Evolutionary conservation across 2,329 filamentous ascomycete species (phyloP), one percentile per base, ranked within the genome.

Genomic region (Coniella lustricola): DNA sequence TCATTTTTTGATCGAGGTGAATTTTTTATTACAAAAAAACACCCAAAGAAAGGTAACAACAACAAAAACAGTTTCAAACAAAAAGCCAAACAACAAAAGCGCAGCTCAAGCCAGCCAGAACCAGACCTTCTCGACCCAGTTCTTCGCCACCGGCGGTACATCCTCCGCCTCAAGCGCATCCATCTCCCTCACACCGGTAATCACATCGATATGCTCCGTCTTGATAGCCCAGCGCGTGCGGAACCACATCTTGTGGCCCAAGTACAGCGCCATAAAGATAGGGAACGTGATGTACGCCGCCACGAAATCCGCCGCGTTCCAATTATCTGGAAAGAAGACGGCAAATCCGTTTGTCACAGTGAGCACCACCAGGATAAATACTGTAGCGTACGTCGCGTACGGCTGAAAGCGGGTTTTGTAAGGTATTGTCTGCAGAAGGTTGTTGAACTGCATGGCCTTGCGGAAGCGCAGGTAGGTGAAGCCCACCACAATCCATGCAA

Each of bases 271-370:
- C 2, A 81, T 55, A 62, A 86, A 85, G 55, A 74, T 76, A 39
- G 72, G 82, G 0, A 84, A 68, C 9, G 73, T 84, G 58, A 86
- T 71, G 57, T 82, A 89, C 57, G 67, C 73, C 0, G 78, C 76
- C n/a, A 84, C 51, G 58, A 93, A 93, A 57, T 72, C 72, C 4
- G 73, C 70, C 0, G 74, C 75, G 14, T 71, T 76, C 76, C 82
- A 91, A 22, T 81, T 71, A 7, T 71, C 67, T 0, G 80, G 77
- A 62, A 84, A 84, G 62, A 91, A 90, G 13, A 85, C 77, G 32
- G 82, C 76, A 65, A 90, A 91, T 1, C 85, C 87, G 57, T 88
- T 88, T 56, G 87, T 82, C 3, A 90, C 65, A 1, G 75, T 78
- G n/a, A 90, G 70, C 21, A 87, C 65, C 3, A 64, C 61, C 46